phyloP scores from a whole-genome alignment of 2,329 filamentous ascomycete genomes.

The Fusarium coicis region DNA sequence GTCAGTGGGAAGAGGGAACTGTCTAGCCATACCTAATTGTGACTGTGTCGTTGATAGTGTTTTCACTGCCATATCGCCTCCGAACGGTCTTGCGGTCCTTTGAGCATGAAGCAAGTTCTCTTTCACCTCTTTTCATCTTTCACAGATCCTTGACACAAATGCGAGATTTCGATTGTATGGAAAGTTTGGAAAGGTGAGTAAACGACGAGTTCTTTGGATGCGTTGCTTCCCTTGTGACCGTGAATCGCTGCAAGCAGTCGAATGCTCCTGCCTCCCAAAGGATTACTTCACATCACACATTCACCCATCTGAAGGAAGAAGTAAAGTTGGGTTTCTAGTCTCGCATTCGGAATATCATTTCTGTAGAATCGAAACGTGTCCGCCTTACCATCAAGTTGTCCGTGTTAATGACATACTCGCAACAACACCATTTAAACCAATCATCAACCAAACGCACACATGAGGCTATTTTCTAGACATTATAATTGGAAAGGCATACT shows the following conservation, averaged over 20 bases:
- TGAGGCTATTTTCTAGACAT: background rate
- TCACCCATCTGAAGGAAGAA: background rate
- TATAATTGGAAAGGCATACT: no score
- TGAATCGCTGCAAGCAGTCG: background rate
- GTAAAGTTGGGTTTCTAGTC: rapidly evolving
- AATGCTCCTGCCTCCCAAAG: rapidly evolving
- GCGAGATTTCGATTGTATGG: rapidly evolving
- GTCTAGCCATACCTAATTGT: no score
- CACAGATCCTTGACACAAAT: rapidly evolving
- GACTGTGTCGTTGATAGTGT: background rate
- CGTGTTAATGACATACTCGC: no score
- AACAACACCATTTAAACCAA: no score
- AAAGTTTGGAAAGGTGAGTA: rapidly evolving
- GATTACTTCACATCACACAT: background rate
- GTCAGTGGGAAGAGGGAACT: no score
- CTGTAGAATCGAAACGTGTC: no score
- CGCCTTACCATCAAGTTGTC: no score
- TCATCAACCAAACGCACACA: rapidly evolving
- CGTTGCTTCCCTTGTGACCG: background rate
- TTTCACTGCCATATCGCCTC: rapidly evolving
- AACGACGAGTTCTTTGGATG: background rate
- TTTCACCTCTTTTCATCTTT: no score
- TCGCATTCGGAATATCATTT: background rate
- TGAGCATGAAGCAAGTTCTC: rapidly evolving
- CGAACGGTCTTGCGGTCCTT: rapidly evolving